Base-by-base conservation (phyloP, 176 grass and related monocot species). In the Carex parvula region DNA sequence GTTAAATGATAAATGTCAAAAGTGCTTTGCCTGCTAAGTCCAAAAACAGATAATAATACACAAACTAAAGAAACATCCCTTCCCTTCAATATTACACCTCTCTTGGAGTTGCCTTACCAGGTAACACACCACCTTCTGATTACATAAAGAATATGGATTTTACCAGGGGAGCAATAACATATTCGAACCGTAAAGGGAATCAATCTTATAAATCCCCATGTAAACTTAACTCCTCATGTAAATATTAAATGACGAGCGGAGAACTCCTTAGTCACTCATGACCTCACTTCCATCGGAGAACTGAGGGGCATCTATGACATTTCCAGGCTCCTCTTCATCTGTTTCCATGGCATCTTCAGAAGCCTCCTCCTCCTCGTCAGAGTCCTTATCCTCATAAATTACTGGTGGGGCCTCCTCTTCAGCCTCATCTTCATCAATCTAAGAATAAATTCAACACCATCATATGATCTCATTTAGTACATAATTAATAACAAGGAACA, bases 361-460 rank as follows among this genome's bases (percentile, higher is more conserved):
- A 73, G 91, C 92, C 65, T 89, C 88, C 84, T n/a, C n/a, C n/a
- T 93, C 89, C 3, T 84, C 92, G 0, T 98, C 95, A 58, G 90
- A 94, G 87, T 98, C 94, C 85, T 80, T 86, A 63, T 95, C 92
- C 89, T 92, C 89, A 9, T 97, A 97, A 71, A 98, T 81, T 44
- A 93, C 88, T 0, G 86, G 89, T 59, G 86, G 74, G 6, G 18
- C 4, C 3, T 92, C 86, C 53, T 94, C 88, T 55, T 88, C 95
- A 78, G 79, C 85, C 86, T 94, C 95, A 80, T 83, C 89, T 80
- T 90, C 91, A 77, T 70, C 81, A 83, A 89, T 79, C 94, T 97
- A 86, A 22, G 66, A 60, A 89, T 69, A 57, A 64, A 4, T 80
- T 55, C n/a, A 70, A 60, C 84, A 70, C 84, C 22, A 85, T 76